These are phyloP conservation scores for Chrysosporium keratinophilum DNA, from an alignment of 2,329 filamentous ascomycete genomes.

Conservation along the genomic window DNA sequence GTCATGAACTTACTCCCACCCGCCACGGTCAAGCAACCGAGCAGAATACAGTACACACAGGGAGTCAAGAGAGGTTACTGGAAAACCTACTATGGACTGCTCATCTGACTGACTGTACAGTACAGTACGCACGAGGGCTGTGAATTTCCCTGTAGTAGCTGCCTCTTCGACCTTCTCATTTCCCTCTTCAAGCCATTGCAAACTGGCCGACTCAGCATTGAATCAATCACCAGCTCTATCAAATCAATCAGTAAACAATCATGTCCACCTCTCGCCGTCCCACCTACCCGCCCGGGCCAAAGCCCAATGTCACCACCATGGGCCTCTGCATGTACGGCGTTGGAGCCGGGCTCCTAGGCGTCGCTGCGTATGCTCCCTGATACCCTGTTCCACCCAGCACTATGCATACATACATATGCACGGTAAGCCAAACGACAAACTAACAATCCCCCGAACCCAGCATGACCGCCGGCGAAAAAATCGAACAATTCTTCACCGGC, in stretches of 20 bases:
- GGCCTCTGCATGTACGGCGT: slow-evolving; percentile 11
- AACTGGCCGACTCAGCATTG: not conserved
- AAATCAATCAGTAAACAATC: not conserved
- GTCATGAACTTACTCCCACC: not conserved
- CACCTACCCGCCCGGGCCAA: not conserved
- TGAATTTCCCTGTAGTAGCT: no score
- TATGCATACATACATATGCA: not conserved
- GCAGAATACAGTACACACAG: not conserved
- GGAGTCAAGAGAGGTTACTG: no score
- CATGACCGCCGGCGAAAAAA: slow-evolving; percentile 23
- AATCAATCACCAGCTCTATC: no score
- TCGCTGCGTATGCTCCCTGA: slow-evolving; percentile 18
- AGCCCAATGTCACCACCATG: slow-evolving; percentile 10
- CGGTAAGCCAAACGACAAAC: no score
- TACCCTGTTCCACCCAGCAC: not conserved
- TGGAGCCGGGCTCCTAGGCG: slow-evolving; percentile 15
- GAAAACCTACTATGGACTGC: not conserved
- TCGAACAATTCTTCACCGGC: slow-evolving; percentile 24
- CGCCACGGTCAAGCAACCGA: not conserved
- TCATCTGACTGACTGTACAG: no score
- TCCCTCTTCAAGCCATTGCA: no score
- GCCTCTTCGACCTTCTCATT: no score
- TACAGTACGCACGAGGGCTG: no score
- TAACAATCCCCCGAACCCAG: slow-evolving; percentile 12
- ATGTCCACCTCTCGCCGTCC: slow-evolving; percentile 9